Conservation (phyloP, 1,139 yeast genomes). For the Nadsonia commutata region DNA sequence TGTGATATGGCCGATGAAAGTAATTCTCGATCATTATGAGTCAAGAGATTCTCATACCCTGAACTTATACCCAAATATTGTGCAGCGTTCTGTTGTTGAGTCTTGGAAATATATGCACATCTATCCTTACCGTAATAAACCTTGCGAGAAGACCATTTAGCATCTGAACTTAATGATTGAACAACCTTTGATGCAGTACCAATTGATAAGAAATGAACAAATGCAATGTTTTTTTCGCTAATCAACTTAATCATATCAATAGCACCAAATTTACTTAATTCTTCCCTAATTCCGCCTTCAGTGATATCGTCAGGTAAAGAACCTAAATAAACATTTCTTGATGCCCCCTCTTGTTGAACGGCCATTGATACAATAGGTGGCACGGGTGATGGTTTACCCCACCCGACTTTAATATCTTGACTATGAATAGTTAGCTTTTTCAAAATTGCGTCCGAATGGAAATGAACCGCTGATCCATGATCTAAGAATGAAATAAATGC, state of each 20-base stretch:
- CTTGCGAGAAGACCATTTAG: slow-evolving; percentile 46
- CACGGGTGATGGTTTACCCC: slow-evolving; percentile 55
- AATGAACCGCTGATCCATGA: slow-evolving; percentile 28
- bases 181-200: slow-evolving; percentile 76
- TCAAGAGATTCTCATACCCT: slow-evolving; percentile 71
- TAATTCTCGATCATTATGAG: slow-evolving; percentile 61
- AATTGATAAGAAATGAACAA: slow-evolving; percentile 66
- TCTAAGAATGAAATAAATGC: slow-evolving; percentile 34
- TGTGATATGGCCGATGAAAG: slow-evolving; percentile 35
- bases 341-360: slow-evolving; percentile 75
- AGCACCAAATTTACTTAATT: slow-evolving; percentile 60
- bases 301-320: slow-evolving; percentile 45
- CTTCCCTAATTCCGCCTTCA: slow-evolving; percentile 48
- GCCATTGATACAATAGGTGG: slow-evolving; percentile 58
- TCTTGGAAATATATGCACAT: slow-evolving; percentile 70
- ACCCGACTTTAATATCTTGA: slow-evolving; percentile 38
- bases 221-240: slow-evolving; percentile 61
- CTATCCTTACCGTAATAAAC: slow-evolving; percentile 82
- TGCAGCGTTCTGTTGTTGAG: slow-evolving; percentile 95
- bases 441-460: slow-evolving; percentile 40
- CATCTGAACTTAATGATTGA: slow-evolving; percentile 41
- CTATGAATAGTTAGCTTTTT: slow-evolving; percentile 30
- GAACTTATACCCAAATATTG: slow-evolving; percentile 86
- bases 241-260: slow-evolving; percentile 69
- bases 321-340: slow-evolving; percentile 80